phyloP scores from a whole-genome alignment of 768 basidiomycete species.

The Xerocomellus chrysenteron region DNA sequence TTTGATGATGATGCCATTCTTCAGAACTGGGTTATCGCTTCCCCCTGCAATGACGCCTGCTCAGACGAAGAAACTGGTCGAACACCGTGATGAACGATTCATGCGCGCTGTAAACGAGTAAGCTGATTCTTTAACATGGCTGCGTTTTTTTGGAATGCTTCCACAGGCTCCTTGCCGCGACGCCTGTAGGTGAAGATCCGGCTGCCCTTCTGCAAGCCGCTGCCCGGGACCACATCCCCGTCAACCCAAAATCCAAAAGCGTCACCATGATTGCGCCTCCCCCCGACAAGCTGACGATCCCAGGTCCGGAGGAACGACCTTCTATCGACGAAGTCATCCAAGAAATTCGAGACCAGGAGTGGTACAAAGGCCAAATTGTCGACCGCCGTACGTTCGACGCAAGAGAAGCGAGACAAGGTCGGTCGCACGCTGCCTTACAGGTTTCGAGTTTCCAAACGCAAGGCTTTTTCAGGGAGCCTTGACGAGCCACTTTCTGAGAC shows the following conservation, averaged over 20 bases:
- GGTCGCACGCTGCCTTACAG: not conserved
- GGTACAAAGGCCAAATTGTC: constrained; percentile 73
- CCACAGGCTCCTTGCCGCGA: constrained; percentile 57
- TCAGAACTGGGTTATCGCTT: constrained; percentile 21
- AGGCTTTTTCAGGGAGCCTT: constrained; percentile 40
- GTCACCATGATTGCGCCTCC: not conserved
- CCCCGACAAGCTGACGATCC: constrained; percentile 27
- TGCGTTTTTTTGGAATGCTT: not conserved
- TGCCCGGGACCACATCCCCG: constrained; percentile 68
- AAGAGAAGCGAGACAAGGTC: constrained; percentile 54
- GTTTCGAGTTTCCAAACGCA: not conserved
- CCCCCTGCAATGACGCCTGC: constrained; percentile 48
- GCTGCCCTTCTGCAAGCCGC: constrained; percentile 62
- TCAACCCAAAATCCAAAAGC: constrained; percentile 45
- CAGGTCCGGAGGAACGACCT: constrained; percentile 50
- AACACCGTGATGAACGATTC: constrained; percentile 67
- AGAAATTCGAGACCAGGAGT: constrained; percentile 55
- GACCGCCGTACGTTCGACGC: constrained; percentile 53
- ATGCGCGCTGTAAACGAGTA: constrained; percentile 68
- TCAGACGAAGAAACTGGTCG: constrained; percentile 67
- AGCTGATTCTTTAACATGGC: constrained; percentile 7
- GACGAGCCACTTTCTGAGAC: constrained; percentile 56
- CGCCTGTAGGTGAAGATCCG: constrained; percentile 55
- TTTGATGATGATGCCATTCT: not conserved
- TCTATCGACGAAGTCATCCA: constrained; percentile 57